phyloP scores from a whole-genome alignment of 164 flowering plant species.

The Platanus orientalis region DNA sequence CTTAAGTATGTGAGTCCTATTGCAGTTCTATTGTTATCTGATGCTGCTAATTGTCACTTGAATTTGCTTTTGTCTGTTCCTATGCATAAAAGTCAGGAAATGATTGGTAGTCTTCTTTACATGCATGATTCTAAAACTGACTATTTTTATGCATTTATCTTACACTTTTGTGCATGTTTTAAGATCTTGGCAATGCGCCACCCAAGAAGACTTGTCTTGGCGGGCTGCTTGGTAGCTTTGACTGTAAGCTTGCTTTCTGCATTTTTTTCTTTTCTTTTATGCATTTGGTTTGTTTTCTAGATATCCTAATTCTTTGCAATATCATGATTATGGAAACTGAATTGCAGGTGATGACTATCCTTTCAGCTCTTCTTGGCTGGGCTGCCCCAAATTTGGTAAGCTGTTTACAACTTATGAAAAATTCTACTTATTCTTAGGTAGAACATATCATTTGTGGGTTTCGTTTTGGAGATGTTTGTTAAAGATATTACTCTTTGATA shows the following conservation, averaged over 20 bases:
- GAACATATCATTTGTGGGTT: not conserved
- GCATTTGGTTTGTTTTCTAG: not conserved
- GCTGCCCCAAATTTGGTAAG: conserved; percentile 95
- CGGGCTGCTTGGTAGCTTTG: conserved; percentile 82
- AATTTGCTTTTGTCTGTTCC: not conserved
- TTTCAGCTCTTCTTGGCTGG: conserved; percentile 90
- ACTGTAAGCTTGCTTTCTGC: conserved; percentile 49
- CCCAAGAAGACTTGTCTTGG: conserved; percentile 83
- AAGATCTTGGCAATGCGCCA: conserved; percentile 99
- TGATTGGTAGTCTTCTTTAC: not conserved
- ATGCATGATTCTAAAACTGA: not conserved
- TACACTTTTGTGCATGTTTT: conserved; percentile 22
- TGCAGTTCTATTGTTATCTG: not conserved
- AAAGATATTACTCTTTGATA: not conserved
- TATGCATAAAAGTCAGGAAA: not conserved
- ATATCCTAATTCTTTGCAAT: not conserved
- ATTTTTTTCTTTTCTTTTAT: conserved; percentile 3
- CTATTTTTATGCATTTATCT: conserved; percentile 3
- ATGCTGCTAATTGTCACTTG: too few species aligned
- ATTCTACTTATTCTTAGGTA: too few species aligned
- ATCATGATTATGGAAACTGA: conserved; percentile 6
- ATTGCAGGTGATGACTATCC: conserved; percentile 85
- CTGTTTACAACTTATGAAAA: not conserved
- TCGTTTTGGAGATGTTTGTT: not conserved
- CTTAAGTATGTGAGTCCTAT: not conserved